Evolutionary conservation across 73 alveolate species (phyloP).

Genomic region (Uronychia binucleata): DNA sequence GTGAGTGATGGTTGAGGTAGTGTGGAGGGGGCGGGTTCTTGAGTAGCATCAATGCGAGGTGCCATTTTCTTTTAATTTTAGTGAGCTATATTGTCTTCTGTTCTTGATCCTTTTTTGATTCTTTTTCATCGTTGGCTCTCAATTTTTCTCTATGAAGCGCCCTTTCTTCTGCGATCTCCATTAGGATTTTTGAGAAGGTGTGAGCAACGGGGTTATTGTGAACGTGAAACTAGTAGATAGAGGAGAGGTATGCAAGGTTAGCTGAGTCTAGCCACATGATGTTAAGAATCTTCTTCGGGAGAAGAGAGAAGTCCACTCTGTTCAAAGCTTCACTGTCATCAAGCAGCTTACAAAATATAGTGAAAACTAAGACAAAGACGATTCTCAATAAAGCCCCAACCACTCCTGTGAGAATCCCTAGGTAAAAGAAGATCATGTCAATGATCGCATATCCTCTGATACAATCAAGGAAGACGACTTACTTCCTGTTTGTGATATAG

Average conservation of each 20-base stretch:
- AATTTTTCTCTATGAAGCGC: no score
- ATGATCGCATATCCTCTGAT: neutral
- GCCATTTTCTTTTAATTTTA: no score
- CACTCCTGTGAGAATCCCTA: neutral
- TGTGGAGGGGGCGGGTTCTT: no score
- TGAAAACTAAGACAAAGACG: neutral
- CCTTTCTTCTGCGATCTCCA: neutral
- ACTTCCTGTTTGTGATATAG: neutral
- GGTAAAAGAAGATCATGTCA: neutral
- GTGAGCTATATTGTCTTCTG: no score
- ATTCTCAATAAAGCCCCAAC: neutral
- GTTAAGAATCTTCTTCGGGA: neutral
- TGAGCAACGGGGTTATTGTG: neutral
- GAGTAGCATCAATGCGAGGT: no score
- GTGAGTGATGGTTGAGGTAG: no score
- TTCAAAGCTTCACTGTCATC: neutral
- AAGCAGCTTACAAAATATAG: neutral
- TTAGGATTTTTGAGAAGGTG: neutral
- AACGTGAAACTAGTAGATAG: neutral
- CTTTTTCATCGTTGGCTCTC: no score
- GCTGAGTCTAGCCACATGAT: neutral
- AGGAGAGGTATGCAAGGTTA: neutral
- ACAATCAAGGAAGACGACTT: neutral
- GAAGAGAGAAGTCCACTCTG: neutral
- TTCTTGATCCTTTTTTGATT: no score